Base-by-base conservation (phyloP, 352 stramenopile species). In the Chrysophaeum taylorii region DNA sequence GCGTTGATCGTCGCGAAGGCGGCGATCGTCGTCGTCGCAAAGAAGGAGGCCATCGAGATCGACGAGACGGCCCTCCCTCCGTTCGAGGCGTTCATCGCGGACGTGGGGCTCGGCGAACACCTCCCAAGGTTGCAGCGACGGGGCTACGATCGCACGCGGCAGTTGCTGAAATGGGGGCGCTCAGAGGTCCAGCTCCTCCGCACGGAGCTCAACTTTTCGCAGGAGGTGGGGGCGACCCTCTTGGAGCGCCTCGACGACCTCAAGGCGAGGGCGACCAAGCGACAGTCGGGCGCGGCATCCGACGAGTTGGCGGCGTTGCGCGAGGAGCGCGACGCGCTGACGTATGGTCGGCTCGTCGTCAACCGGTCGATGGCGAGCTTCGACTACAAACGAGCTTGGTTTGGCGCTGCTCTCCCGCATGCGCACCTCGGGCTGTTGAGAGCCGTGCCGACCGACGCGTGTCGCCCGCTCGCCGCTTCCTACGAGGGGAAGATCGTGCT, bases 381-480 rank as follows among this genome's bases (percentile, higher is more conserved):
- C 36, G 57, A 66, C 23, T 66, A 31, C 36, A 42, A 43, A 42
- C 7, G 27, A 7, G 57, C 57, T 1, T 66, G 57, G 57, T 66
- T 66, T 36, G 57, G 57, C 57, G 33, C 14, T 16, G 31, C 1
- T 25, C 36, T 66, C 9, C 57, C 57, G 1, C 33, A 66, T 23
- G 27, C 5, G 12, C 2, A 2, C 14, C 7, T 66, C 33, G 33
- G 33, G 2, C 27, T 66, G 14, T 31, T 66, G 16, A 16, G 27
- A 18, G 57, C 57, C 33, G 33, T 43, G 33, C 57, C 57, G 18
- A 9, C 9, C 1, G 23, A 66, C 36, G 57, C 33, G 16, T 66
- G 57, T 23, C 33, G 9, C 1, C 2, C 31, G 14, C 57, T 66
- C 9, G 9, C 31, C 2, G 12, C 57, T 31, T 42, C 57, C 5